phyloP scores from a whole-genome alignment of 768 basidiomycete genomes.

The Clitopilus hobsonii region DNA sequence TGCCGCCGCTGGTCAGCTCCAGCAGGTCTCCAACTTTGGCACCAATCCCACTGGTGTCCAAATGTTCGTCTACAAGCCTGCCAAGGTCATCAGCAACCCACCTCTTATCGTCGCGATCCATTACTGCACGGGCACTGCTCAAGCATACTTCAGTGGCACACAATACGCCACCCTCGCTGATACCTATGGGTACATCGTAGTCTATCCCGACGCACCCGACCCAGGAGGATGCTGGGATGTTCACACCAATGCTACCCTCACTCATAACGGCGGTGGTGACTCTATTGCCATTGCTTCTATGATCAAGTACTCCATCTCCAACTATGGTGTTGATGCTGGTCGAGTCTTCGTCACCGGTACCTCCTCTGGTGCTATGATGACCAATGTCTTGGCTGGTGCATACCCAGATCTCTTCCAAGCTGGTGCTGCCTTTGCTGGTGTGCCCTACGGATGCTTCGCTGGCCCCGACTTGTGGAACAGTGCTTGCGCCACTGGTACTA shows the following conservation, averaged over 20 bases:
- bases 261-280: constrained; percentile 52
- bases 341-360: constrained; percentile 48
- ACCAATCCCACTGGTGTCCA: constrained; percentile 49
- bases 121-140: constrained; percentile 47
- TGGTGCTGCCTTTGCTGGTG: constrained; percentile 45
- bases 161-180: constrained; percentile 48
- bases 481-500: constrained; percentile 37
- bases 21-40: constrained; percentile 42
- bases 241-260: constrained; percentile 42
- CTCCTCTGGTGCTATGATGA: constrained; percentile 59
- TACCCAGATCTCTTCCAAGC: constrained; percentile 53
- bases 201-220: constrained; percentile 41
- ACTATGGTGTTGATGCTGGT: constrained; percentile 39
- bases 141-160: constrained; percentile 45
- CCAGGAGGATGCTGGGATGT: constrained; percentile 52
- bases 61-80: constrained; percentile 42
- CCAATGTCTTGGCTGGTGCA: constrained; percentile 47
- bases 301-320: constrained; percentile 42
- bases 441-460: constrained; percentile 51
- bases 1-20: constrained; percentile 26
- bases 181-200: constrained; percentile 43
- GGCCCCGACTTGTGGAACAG: constrained; percentile 44
- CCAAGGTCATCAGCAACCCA: constrained; percentile 30
- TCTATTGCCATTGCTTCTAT: constrained; percentile 45
- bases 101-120: constrained; percentile 51